phyloP scores from a whole-genome alignment of 2,329 filamentous ascomycete species.

The Teratosphaeria nubilosa region DNA sequence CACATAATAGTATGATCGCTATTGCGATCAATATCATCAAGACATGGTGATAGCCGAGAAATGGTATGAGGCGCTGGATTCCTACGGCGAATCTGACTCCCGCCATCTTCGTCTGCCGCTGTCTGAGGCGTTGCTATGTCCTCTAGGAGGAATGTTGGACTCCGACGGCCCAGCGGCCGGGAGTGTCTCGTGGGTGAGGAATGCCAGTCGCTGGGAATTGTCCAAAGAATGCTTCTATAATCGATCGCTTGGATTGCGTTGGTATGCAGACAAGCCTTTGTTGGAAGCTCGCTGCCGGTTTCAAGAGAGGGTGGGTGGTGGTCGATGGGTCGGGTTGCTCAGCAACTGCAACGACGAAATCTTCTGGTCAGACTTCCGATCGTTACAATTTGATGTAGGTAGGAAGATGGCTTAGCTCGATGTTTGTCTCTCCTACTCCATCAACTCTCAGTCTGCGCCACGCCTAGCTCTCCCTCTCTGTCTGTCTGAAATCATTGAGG shows the following conservation, averaged over 20 bases:
- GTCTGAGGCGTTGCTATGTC: slow-evolving; percentile 12
- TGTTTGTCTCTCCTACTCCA: not conserved
- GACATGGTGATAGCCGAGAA: slow-evolving; percentile 68
- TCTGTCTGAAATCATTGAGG: not conserved
- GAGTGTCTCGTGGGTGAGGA: slow-evolving; percentile 7
- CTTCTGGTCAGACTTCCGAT: not conserved
- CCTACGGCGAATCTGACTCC: slow-evolving; percentile 41
- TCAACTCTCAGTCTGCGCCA: not conserved
- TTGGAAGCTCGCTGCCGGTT: not conserved
- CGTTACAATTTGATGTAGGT: not conserved
- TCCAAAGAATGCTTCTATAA: not conserved
- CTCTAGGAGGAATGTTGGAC: not conserved
- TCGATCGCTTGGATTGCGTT: not conserved
- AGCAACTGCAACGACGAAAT: not conserved
- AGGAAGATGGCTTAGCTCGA: not conserved
- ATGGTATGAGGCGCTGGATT: slow-evolving; percentile 48
- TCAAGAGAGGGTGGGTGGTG: not conserved
- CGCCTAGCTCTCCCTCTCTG: not conserved
- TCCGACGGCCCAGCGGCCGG: slow-evolving; percentile 12
- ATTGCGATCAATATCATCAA: slow-evolving; percentile 95
- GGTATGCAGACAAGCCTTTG: not conserved
- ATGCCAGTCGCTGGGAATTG: slow-evolving; percentile 2
- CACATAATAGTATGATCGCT: slow-evolving; percentile 89
- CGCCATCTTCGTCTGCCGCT: slow-evolving; percentile 34
- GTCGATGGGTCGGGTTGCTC: not conserved